A percentile compares a stretch with the other conserved stretches of the same genome.
Conservation (phyloP, 768 basidiomycete genomes). For the Tubosaeta sp. region DNA sequence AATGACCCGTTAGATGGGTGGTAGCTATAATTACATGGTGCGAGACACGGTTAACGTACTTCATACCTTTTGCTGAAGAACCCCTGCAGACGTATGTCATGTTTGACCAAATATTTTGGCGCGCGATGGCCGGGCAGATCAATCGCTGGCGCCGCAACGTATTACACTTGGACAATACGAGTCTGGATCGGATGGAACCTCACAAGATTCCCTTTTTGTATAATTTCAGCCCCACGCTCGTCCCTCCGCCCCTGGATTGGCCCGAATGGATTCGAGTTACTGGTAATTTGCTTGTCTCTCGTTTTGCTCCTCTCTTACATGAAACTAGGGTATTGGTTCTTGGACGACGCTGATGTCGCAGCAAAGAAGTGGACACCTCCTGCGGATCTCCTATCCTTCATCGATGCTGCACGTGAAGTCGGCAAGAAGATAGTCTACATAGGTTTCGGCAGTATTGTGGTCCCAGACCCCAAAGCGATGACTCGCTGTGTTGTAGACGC, state of each 20-base stretch:
- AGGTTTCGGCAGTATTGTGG: constrained; percentile 96
- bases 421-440: constrained; percentile 95
- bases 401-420: constrained; percentile 66
- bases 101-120: constrained; percentile 99
- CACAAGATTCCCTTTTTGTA: constrained; percentile 98
- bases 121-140: constrained; percentile 88
- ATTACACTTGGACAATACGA: constrained; percentile 75
- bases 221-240: constrained; percentile 89
- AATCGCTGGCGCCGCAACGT: constrained; percentile 87
- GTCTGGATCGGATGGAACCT: constrained; percentile 91
- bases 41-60: constrained; percentile 13
- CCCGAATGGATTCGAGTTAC: constrained; percentile 97
- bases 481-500: constrained; percentile 89
- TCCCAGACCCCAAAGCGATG: constrained; percentile 91
- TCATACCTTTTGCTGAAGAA: constrained; percentile 1
- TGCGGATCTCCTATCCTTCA: constrained; percentile 72
- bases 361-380: constrained; percentile 89
- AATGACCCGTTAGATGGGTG: constrained; percentile 70
- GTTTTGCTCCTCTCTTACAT: constrained; percentile 6
- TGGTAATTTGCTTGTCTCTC: constrained; percentile 40
- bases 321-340: constrained; percentile 87
- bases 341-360: constrained; percentile 88
- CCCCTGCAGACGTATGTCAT: constrained; percentile 77
- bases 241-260: constrained; percentile 96
- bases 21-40: constrained; percentile 98